phyloP scores from a whole-genome alignment of 2,329 filamentous ascomycete species.

The Trichoderma pleuroti region DNA sequence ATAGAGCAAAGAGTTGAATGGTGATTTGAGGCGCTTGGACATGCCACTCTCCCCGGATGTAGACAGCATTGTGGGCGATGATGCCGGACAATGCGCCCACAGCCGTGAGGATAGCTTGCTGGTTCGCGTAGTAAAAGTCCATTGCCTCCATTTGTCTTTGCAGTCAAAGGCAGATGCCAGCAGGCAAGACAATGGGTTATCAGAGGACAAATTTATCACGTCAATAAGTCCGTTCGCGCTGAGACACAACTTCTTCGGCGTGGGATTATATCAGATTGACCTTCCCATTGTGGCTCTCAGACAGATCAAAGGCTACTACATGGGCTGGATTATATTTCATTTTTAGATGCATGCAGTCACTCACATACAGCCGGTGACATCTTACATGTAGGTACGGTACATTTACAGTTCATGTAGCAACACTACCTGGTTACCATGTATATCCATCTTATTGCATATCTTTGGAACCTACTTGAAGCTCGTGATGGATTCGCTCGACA shows the following conservation, averaged over 20 bases:
- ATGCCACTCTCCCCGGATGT: constrained; percentile 29
- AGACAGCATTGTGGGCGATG: constrained; percentile 18
- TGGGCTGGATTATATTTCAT: background rate
- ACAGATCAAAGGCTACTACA: background rate
- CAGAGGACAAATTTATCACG: background rate
- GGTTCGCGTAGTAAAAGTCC: background rate
- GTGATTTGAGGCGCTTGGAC: constrained; percentile 25
- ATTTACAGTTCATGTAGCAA: background rate
- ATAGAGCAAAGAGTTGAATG: background rate
- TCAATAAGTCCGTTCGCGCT: background rate
- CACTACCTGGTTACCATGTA: background rate
- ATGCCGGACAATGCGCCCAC: constrained; percentile 1
- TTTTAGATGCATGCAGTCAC: background rate
- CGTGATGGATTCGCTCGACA: background rate
- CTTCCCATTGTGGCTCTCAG: background rate
- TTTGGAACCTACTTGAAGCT: background rate
- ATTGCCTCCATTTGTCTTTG: background rate
- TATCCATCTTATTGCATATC: background rate
- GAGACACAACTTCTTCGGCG: background rate
- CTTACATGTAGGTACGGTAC: background rate
- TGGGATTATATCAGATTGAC: background rate
- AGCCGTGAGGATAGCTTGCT: background rate
- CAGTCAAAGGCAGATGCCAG: background rate
- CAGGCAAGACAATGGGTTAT: background rate
- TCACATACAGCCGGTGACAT: background rate